Base-by-base conservation (phyloP, 2,329 filamentous ascomycete genomes). In the Dactylellina cionopaga region DNA sequence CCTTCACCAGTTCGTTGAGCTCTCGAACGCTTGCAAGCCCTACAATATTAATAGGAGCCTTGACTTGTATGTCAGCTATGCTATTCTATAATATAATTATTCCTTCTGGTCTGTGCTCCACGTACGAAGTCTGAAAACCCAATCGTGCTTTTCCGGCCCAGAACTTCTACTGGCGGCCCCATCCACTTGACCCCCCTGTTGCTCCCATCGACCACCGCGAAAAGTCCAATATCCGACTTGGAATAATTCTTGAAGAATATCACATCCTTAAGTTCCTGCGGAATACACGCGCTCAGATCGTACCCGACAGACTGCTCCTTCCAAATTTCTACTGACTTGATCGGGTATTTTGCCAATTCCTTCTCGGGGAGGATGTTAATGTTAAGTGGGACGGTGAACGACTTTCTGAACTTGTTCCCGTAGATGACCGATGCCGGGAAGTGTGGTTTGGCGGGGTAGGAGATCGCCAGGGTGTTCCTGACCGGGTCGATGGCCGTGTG, bases 41-140 rank as follows among this genome's bases (percentile, higher is more conserved):
- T 55, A 91, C 80, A 41, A 92, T 80, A 75, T 91, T 88, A 13
- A 92, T 81, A 0, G 90, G 89, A 78, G 63, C 69, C 90, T 92
- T 86, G 89, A 46, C 19, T 39, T 41, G 31, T n/a, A 25, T 41
- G n/a, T n/a, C n/a, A n/a, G n/a, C n/a, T n/a, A n/a, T n/a, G n/a
- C n/a, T n/a, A n/a, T n/a, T n/a, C n/a, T n/a, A n/a, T n/a, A n/a
- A n/a, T n/a, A n/a, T n/a, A n/a, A n/a, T n/a, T n/a, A n/a, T n/a
- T n/a, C 33, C 22, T 74, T n/a, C n/a, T n/a, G n/a, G n/a, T n/a
- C n/a, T 10, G 24, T 46, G 31, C 15, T 46, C 43, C 7, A 31
- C 80, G 33, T 81, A 90, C 88, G 44, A 87, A 87, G 78, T 92
- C 90, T 73, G 89, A 87, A 78, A 91, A 91, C 52, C 87, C 87